phyloP scores from a whole-genome alignment of 371 early-diverging fungal species.

The Rhizomucor pusillus region DNA sequence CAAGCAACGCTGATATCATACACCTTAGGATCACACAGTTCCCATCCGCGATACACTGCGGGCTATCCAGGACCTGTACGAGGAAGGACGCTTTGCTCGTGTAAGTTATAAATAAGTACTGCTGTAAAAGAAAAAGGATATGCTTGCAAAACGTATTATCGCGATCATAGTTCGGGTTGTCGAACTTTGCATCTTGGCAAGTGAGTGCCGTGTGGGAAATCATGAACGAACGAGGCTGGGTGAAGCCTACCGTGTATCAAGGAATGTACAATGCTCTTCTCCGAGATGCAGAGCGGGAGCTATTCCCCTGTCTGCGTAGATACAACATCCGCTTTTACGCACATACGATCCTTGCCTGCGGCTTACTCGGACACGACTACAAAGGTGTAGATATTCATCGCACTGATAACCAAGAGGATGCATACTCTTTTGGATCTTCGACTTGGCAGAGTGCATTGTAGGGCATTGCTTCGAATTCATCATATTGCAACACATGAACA shows the following conservation, averaged over 20 bases:
- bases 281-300: slow-evolving; percentile 58
- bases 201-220: slow-evolving; percentile 45
- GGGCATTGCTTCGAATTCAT: neutral
- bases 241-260: slow-evolving; percentile 51
- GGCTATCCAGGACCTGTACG: slow-evolving; percentile 45
- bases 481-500: neutral
- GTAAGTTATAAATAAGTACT: neutral
- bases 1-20: too few species aligned
- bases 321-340: slow-evolving; percentile 53
- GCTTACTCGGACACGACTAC: too few species aligned
- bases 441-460: slow-evolving; percentile 43
- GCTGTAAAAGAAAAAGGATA: neutral
- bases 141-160: neutral
- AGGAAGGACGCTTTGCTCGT: slow-evolving; percentile 41
- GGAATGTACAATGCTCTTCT: slow-evolving; percentile 65
- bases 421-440: too few species aligned
- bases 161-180: slow-evolving; percentile 52
- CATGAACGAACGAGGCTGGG: slow-evolving; percentile 35
- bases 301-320: slow-evolving; percentile 60
- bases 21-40: slow-evolving; percentile 29
- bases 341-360: slow-evolving; percentile 65
- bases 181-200: slow-evolving; percentile 49
- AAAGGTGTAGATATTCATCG: too few species aligned
- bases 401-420: too few species aligned
- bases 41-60: slow-evolving; percentile 44